phyloP scores from a whole-genome alignment of 257 asterid genomes.

The Petunia axillaris region DNA sequence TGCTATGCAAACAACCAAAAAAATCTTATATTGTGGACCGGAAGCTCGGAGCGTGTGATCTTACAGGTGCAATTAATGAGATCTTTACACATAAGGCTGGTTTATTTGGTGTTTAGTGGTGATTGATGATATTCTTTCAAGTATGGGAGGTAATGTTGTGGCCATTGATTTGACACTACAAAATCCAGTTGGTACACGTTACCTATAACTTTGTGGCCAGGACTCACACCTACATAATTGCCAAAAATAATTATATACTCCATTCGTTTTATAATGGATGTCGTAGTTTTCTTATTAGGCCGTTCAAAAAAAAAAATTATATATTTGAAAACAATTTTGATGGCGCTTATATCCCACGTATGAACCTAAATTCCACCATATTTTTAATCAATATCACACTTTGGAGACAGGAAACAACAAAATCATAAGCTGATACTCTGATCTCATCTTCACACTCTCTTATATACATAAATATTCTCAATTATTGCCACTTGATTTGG shows the following conservation, averaged over 20 bases:
- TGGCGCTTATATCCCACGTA: slow-evolving; percentile 11
- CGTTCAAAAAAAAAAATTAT: no score
- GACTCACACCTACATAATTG: neutral
- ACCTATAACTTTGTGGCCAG: neutral
- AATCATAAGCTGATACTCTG: slow-evolving; percentile 26
- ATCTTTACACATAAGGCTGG: neutral
- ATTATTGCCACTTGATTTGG: neutral
- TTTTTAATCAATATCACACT: neutral
- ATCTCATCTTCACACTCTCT: slow-evolving; percentile 29
- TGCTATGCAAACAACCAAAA: no score
- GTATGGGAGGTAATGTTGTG: no score
- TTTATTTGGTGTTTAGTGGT: neutral
- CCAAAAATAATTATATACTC: no score
- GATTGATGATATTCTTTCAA: neutral
- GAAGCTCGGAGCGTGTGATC: no score
- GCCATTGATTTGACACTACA: neutral
- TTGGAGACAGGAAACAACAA: neutral
- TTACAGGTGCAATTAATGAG: neutral
- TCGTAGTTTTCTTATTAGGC: no score
- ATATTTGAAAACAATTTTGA: no score
- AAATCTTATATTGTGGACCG: no score
- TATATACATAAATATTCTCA: neutral
- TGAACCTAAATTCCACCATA: neutral
- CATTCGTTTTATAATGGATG: no score
- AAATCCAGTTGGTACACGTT: slow-evolving; percentile 22